Evolutionary conservation across 805 yeast genomes (phyloP), one percentile per base, ranked within the genome.

Genomic region (Yamadazyma sp.): DNA sequence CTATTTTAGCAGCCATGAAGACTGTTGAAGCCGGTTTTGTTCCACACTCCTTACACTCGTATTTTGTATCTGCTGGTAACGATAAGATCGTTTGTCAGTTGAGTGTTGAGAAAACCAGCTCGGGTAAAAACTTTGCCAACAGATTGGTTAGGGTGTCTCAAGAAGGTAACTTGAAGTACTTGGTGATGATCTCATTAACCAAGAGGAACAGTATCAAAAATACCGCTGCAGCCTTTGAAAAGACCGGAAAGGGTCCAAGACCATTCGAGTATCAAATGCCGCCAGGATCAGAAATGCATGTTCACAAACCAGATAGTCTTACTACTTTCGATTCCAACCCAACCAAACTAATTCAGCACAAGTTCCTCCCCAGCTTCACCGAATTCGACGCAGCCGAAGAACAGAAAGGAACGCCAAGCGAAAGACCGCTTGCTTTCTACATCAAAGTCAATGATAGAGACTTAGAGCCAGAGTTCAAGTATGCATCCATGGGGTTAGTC

Each of bases 31-130:
- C 22, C 9, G 48, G 35, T 7, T 67, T 59, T 45, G 55, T 55
- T n/a, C 73, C 73, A 2, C 69, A 67, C 35, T 65, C 71, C 1
- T 48, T 67, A 24, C 72, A 67, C 41, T 60, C 66, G 13, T 64
- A 60, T 40, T 67, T 67, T 40, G 56, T 65, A 16, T 62, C 62
- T 41, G 65, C 67, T 9, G 69, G 64, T n/a, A 54, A 50, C 37
- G 70, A 62, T 37, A 33, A 45, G 11, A 34, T 27, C 1, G 55
- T 56, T 2, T 56, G 68, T 37, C 49, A 49, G 26, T 64, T 57
- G 48, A 51, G 54, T 22, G 67, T 66, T 8, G 70, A 64, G 34
- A 53, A 53, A 20, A 41, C 60, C n/a, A 57, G 55, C 38, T 58
- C 59, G 21, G 70, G 70, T 5, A 57, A 56, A 30, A 54, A 53